These are phyloP conservation scores for Darksidea phi DNA, from an alignment of 495 filamentous ascomycete genomes.

Conservation along the genomic window DNA sequence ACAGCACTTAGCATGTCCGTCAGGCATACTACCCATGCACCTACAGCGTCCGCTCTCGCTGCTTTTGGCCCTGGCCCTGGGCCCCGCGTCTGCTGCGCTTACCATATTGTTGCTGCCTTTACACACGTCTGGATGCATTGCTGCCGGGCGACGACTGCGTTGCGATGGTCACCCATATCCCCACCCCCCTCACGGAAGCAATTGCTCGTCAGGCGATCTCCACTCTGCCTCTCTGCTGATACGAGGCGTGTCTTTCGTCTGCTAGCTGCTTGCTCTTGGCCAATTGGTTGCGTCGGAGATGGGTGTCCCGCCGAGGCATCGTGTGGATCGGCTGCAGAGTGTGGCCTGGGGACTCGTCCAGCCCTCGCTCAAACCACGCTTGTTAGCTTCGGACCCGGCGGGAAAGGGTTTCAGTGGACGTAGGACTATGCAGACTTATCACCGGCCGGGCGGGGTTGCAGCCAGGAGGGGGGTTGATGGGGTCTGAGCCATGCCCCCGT, in stretches of 20 bases:
- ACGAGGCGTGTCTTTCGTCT: conserved; percentile 14
- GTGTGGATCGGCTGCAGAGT: conserved; percentile 37
- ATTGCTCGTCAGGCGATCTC: conserved; percentile 30
- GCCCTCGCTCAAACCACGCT: conserved; percentile 24
- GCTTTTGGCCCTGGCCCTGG: conserved; percentile 28
- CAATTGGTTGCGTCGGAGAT: conserved; percentile 25
- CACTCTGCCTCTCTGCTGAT: conserved; percentile 23
- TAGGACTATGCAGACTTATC: conserved; percentile 40
- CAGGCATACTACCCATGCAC: conserved; percentile 39
- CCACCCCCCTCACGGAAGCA: conserved; percentile 20
- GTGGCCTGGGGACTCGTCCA: conserved; percentile 31
- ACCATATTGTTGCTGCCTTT: conserved; percentile 33
- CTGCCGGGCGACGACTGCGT: not conserved
- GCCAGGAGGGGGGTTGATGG: conserved; percentile 23
- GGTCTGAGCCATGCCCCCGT: conserved; percentile 34
- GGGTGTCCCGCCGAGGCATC: conserved; percentile 20
- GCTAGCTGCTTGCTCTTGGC: conserved; percentile 29
- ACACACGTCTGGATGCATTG: conserved; percentile 8
- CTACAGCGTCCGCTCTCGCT: conserved; percentile 35
- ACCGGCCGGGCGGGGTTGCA: conserved; percentile 35
- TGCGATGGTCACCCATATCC: conserved; percentile 14
- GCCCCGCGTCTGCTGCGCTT: conserved; percentile 38
- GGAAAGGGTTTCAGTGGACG: conserved; percentile 35
- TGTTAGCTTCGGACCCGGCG: conserved; percentile 29
- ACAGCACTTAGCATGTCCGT: conserved; percentile 38